Base-by-base conservation (phyloP, 768 basidiomycete species). In the Suillus brevipes region DNA sequence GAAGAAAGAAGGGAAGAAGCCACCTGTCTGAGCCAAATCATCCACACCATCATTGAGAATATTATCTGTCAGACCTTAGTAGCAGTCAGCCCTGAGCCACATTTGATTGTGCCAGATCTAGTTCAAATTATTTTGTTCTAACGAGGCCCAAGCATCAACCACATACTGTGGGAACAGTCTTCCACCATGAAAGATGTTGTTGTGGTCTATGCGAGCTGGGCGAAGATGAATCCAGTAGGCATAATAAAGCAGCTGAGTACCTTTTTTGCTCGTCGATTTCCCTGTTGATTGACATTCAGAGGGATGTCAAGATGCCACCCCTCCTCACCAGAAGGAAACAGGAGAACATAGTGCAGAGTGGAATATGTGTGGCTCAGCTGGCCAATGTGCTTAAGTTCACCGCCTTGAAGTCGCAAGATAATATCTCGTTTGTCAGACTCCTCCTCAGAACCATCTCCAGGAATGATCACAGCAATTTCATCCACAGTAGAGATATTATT, bases 401-500 rank as follows among this genome's bases (percentile, higher is more conserved):
- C 71, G 45, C 68, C 67, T 10, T 67, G 62, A 3, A 67, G 58
- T 0, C 63, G 59, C 4, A 82, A 42, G 7, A 83, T 63, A 18
- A 83, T 80, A 43, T 85, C 81, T 4, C 72, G 40, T 20, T 65
- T 25, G 1, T 70, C 64, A 1, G 60, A 45, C 0, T 50, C 47
- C 31, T 38, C 38, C 14, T 74, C 31, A 20, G 65, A 42, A 6
- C 68, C 74, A 73, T 74, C 67, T 8, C 73, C 77, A n/a, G n/a
- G n/a, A n/a, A n/a, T n/a, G n/a, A n/a, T n/a, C n/a, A n/a, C n/a
- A n/a, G n/a, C n/a, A n/a, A 61, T 73, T 57, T 84, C 81, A 64
- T 78, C 70, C 0, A 76, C 73, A 56, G 78, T 80, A 2, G 84
- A 83, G 0, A 81, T 64, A 67, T 85, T 85, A 61, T 85, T 83